A percentile compares a stretch with the other conserved stretches of the same genome.
phyloP scores from a whole-genome alignment of 2,329 filamentous ascomycete species.

The Botrytis deweyae region DNA sequence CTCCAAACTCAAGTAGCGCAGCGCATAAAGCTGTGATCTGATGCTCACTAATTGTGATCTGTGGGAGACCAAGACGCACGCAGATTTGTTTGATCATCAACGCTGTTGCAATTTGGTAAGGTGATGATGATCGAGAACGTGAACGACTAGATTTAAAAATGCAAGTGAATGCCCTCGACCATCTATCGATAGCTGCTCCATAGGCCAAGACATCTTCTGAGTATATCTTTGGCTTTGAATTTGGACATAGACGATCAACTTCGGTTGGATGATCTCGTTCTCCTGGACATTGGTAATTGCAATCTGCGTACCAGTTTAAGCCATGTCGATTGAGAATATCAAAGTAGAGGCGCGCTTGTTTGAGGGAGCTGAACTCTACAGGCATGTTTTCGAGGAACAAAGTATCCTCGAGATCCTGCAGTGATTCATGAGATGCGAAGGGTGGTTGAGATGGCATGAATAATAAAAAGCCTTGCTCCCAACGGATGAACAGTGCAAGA shows the following conservation, averaged over 20 bases:
- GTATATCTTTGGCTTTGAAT: not conserved
- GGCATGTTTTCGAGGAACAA: not conserved
- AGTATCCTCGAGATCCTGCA: not conserved
- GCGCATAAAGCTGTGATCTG: not conserved
- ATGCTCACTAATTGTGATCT: not conserved
- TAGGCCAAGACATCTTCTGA: not conserved
- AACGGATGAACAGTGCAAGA: no score
- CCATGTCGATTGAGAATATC: not conserved
- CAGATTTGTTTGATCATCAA: not conserved
- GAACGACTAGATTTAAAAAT: not conserved
- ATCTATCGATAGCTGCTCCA: not conserved
- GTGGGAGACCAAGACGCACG: not conserved
- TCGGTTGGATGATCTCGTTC: not conserved
- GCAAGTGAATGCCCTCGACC: not conserved
- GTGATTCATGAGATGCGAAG: not conserved
- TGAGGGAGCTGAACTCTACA: not conserved
- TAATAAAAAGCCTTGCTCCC: not conserved
- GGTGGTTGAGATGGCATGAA: not conserved
- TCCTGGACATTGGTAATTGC: not conserved
- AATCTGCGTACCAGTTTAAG: not conserved
- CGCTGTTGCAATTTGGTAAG: not conserved
- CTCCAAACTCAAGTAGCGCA: not conserved
- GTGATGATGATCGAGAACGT: not conserved
- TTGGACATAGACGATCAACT: not conserved
- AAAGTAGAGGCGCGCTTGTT: not conserved